Percentiles rank a stretch among this genome's conserved stretches.
phyloP scores from a whole-genome alignment of 2,329 filamentous ascomycete species.

The Aspergillus ustus region DNA sequence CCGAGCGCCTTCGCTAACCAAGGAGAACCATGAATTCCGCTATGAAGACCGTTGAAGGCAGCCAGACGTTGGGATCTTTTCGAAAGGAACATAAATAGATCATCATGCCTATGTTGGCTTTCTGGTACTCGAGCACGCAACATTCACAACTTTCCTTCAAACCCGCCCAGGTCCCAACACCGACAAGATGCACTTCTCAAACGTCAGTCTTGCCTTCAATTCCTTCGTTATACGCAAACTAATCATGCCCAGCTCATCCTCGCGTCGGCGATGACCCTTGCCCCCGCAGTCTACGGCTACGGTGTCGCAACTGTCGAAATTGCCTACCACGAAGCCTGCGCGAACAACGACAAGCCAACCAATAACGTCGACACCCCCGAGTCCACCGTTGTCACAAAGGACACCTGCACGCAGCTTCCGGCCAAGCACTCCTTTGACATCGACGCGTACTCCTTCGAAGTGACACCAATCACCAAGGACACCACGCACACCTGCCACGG shows the following conservation, averaged over 20 bases:
- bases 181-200: slow-evolving; percentile 21
- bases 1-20: neutral
- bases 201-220: slow-evolving; percentile 10
- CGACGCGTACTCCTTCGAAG: slow-evolving; percentile 22
- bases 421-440: slow-evolving; percentile 24
- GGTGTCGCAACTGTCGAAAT: slow-evolving; percentile 20
- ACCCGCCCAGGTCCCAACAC: neutral
- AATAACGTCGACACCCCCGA: neutral
- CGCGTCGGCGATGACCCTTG: slow-evolving; percentile 20
- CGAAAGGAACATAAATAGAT: neutral
- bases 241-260: slow-evolving; percentile 14
- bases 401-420: slow-evolving; percentile 20
- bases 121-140: neutral
- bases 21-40: neutral
- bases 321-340: slow-evolving; percentile 20
- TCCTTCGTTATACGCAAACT: neutral
- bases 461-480: slow-evolving; percentile 17
- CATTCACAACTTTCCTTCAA: neutral
- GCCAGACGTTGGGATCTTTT: neutral
- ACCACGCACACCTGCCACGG: slow-evolving; percentile 17
- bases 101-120: neutral
- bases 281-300: slow-evolving; percentile 21
- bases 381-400: slow-evolving; percentile 10
- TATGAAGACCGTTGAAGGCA: neutral
- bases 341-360: neutral